Evolutionary conservation across 495 filamentous ascomycete species (phyloP).

Genomic region (Penicillium alfredii): DNA sequence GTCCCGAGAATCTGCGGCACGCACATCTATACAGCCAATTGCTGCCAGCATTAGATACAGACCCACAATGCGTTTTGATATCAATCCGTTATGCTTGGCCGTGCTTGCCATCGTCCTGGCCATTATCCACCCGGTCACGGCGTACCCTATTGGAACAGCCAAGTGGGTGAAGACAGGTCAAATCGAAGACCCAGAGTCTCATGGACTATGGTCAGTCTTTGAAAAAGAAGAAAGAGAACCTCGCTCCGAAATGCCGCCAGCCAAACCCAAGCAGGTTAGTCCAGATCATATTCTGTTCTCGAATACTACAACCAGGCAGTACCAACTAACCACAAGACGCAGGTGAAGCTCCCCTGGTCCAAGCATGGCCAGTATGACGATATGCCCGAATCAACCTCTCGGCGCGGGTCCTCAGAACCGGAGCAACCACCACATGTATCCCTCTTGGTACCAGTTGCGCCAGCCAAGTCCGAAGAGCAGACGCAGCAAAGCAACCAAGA

Average conservation of each 20-base stretch:
- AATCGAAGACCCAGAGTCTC: slow-evolving; percentile 1
- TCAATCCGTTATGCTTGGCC: slow-evolving; percentile 1
- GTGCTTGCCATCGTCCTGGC: slow-evolving; percentile 10
- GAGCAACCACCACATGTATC: slow-evolving; percentile 10
- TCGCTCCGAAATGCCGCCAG: slow-evolving; percentile 1
- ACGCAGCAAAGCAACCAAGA: background rate
- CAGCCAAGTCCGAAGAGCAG: background rate
- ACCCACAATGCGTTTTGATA: background rate
- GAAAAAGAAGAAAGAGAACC: slow-evolving; percentile 1
- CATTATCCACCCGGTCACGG: slow-evolving; percentile 5
- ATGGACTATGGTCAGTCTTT: slow-evolving; percentile 8
- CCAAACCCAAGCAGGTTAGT: slow-evolving; percentile 8
- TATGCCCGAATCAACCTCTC: no score
- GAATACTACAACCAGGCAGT: no score
- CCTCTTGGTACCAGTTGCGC: slow-evolving; percentile 8
- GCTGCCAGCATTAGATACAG: background rate
- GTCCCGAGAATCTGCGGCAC: no score
- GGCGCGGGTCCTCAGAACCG: no score
- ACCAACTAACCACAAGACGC: no score
- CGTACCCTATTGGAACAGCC: slow-evolving; percentile 12
- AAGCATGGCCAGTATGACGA: no score
- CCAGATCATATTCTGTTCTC: no score
- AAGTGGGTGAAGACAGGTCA: slow-evolving; percentile 9
- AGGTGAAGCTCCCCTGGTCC: no score
- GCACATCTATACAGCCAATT: no score